Percentiles rank a stretch among this genome's conserved stretches.
These are phyloP conservation scores for Russula vinacea DNA, from an alignment of 768 basidiomycete genomes.

Conservation along the genomic window DNA sequence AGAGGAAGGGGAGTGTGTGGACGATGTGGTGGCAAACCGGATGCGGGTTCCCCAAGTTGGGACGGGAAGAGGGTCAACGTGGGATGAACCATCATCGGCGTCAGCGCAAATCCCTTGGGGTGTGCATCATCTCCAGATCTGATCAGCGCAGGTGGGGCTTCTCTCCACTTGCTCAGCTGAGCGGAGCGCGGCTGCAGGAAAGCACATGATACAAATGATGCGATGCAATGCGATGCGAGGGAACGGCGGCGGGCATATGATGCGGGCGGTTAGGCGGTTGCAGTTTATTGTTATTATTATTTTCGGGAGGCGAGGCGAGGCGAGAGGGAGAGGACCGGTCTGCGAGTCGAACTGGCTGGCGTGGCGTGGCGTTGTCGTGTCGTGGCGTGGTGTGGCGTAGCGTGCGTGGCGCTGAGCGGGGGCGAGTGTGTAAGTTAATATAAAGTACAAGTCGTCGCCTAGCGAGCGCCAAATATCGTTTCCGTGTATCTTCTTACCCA, in stretches of 20 bases:
- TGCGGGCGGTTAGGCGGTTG: too few species aligned
- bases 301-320: too few species aligned
- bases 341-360: conserved; percentile 18
- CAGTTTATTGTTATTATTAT: too few species aligned
- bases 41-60: conserved; percentile 1
- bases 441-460: not conserved
- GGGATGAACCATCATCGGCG: conserved; percentile 24
- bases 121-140: conserved; percentile 29
- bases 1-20: not conserved
- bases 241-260: too few species aligned
- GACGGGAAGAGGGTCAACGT: conserved; percentile 8
- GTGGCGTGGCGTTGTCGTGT: not conserved
- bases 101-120: conserved; percentile 29
- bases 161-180: too few species aligned
- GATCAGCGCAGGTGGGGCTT: conserved; percentile 22
- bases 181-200: too few species aligned
- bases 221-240: not conserved
- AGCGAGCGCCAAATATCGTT: conserved; percentile 19
- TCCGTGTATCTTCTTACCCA: conserved; percentile 25
- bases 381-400: not conserved
- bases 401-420: not conserved
- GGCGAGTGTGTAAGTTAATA: not conserved
- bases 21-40: conserved; percentile 3
- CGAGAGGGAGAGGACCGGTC: not conserved
- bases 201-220: not conserved